phyloP scores from a whole-genome alignment of 768 basidiomycete species.

The Tubosaeta brunneosetosa region DNA sequence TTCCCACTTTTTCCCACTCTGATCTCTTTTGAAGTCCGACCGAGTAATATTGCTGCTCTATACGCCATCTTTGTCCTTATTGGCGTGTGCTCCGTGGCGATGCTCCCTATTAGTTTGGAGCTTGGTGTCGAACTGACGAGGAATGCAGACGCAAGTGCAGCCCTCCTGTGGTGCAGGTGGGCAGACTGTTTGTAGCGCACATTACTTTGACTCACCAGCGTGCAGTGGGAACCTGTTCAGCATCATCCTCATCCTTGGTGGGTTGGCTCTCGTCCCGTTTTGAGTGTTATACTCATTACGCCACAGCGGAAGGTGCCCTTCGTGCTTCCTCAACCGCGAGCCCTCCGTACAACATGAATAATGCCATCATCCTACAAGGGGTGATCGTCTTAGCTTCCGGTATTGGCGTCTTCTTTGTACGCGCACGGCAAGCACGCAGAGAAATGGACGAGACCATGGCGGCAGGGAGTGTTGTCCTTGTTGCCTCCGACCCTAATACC shows the following conservation, averaged over 20 bases:
- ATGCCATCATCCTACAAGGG: conserved; percentile 65
- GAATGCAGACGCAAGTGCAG: conserved; percentile 73
- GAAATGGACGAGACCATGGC: conserved; percentile 55
- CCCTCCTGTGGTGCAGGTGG: conserved; percentile 71
- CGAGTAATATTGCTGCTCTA: conserved; percentile 53
- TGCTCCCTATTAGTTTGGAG: conserved; percentile 75
- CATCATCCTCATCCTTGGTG: conserved; percentile 61
- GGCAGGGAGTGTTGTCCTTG: not conserved
- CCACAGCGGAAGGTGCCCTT: conserved; percentile 59
- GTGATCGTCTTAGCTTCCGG: conserved; percentile 40
- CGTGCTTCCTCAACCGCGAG: conserved; percentile 54
- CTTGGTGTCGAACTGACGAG: conserved; percentile 76
- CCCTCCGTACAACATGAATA: conserved; percentile 72
- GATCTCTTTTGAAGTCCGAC: conserved; percentile 44
- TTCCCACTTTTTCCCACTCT: not conserved
- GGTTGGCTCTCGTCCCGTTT: conserved; percentile 18
- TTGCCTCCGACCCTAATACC: not conserved
- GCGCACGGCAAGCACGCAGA: conserved; percentile 60
- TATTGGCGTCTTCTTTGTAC: conserved; percentile 44
- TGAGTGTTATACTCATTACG: not conserved
- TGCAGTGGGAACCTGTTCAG: conserved; percentile 60
- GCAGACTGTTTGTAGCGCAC: conserved; percentile 19
- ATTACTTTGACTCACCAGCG: not conserved
- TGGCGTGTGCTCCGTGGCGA: conserved; percentile 58
- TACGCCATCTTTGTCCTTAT: conserved; percentile 67